Conservation (phyloP, 441 rosid genomes). For the Croton setiger region DNA sequence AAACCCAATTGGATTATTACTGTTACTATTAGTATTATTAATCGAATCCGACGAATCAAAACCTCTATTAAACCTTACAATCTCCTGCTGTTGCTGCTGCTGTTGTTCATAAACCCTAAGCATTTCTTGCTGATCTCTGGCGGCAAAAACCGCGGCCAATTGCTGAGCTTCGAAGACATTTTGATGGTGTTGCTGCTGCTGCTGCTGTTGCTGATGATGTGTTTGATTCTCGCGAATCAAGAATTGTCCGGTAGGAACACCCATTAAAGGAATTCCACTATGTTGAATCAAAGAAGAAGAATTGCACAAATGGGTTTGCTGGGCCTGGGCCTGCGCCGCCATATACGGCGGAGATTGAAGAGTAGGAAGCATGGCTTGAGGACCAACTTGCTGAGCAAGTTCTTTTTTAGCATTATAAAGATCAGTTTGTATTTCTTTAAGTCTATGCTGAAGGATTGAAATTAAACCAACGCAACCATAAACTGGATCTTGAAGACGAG, state of each 20-base stretch:
- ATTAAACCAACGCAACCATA: slow-evolving; percentile 78
- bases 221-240: neutral
- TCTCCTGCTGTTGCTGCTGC: slow-evolving; percentile 24
- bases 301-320: slow-evolving; percentile 19
- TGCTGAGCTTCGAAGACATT: slow-evolving; percentile 55
- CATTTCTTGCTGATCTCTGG: slow-evolving; percentile 57
- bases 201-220: slow-evolving; percentile 1
- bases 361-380: slow-evolving; percentile 61
- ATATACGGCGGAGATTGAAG: neutral
- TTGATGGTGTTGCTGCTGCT: slow-evolving; percentile 26
- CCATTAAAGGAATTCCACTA: neutral
- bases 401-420: slow-evolving; percentile 60
- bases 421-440: slow-evolving; percentile 44
- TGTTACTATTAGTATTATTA: neutral
- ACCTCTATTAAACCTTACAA: slow-evolving; percentile 39
- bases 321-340: slow-evolving; percentile 30
- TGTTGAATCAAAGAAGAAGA: neutral
- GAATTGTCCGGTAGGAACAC: neutral
- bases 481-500: slow-evolving; percentile 68
- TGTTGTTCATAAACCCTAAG: slow-evolving; percentile 25
- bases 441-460: slow-evolving; percentile 56
- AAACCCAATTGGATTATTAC: slow-evolving; percentile 35
- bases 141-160: slow-evolving; percentile 40
- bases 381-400: slow-evolving; percentile 57
- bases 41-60: slow-evolving; percentile 38